phyloP scores from a whole-genome alignment of 2,329 filamentous ascomycete species.

The Paraphaeosphaeria minitans region DNA sequence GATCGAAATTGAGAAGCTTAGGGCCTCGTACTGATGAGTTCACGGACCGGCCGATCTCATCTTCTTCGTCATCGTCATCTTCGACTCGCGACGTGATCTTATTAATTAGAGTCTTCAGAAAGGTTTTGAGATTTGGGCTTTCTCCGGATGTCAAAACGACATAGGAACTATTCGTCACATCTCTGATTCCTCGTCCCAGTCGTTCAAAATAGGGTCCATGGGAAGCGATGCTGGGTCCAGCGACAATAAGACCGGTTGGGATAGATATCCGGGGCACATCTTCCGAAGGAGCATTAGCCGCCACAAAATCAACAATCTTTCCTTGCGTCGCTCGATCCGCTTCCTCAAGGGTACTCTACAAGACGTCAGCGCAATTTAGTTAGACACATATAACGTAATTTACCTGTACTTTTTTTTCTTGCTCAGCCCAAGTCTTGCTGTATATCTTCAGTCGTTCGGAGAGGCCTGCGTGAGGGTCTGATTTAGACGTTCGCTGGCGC shows the following conservation, averaged over 20 bases:
- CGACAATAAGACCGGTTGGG: slow-evolving; percentile 73
- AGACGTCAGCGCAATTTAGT: slow-evolving; percentile 15
- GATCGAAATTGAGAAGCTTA: slow-evolving; percentile 76
- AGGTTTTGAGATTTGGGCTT: slow-evolving; percentile 73
- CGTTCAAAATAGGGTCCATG: slow-evolving; percentile 76
- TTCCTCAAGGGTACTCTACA: slow-evolving; percentile 45
- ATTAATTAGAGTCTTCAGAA: slow-evolving; percentile 74
- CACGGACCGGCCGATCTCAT: slow-evolving; percentile 16
- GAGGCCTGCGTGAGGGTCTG: slow-evolving; percentile 28
- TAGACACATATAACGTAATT: not conserved
- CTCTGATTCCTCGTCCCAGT: slow-evolving; percentile 56
- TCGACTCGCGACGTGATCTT: slow-evolving; percentile 63
- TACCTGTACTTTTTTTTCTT: slow-evolving; percentile 68
- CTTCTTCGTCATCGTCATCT: slow-evolving; percentile 59
- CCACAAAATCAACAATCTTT: slow-evolving; percentile 48
- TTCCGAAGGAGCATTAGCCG: slow-evolving; percentile 27
- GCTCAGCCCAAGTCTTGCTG: slow-evolving; percentile 65
- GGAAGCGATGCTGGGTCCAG: slow-evolving; percentile 78
- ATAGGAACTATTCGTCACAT: slow-evolving; percentile 58
- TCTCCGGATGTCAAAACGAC: slow-evolving; percentile 72
- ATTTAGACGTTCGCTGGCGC: slow-evolving; percentile 45
- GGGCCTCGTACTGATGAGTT: slow-evolving; percentile 56
- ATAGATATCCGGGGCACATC: slow-evolving; percentile 55
- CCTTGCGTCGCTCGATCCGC: slow-evolving; percentile 48
- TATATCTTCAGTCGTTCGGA: slow-evolving; percentile 64